These are phyloP conservation scores for Chaetothyriales sp. DNA, from an alignment of 2,329 filamentous ascomycete genomes.

Conservation along the genomic window DNA sequence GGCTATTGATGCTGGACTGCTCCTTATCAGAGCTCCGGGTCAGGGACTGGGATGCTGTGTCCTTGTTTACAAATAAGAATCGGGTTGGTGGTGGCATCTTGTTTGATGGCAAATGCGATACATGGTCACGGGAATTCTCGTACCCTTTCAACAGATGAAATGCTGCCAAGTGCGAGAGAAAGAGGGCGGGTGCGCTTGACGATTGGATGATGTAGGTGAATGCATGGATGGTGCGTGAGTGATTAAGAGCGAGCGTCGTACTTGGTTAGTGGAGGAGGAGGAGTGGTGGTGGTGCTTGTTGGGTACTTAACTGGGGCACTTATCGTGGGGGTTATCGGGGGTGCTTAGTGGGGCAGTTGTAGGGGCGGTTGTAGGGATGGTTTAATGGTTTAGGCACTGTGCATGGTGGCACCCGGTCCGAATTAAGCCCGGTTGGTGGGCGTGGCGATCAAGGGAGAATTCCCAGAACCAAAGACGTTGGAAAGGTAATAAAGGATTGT, in stretches of 20 bases:
- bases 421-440: background rate
- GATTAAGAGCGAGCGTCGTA: background rate
- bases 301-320: too few species aligned
- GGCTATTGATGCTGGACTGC: conserved; percentile 7
- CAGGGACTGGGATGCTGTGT: conserved; percentile 4
- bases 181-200: background rate
- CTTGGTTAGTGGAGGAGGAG: background rate
- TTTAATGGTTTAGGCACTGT: too few species aligned
- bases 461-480: background rate
- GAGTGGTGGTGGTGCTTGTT: too few species aligned
- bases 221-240: background rate
- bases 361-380: too few species aligned
- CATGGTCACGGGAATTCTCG: background rate
- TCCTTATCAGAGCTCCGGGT: conserved; percentile 5
- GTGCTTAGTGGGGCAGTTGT: too few species aligned
- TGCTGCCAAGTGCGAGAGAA: background rate
- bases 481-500: background rate
- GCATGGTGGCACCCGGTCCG: background rate
- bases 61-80: conserved; percentile 8
- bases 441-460: background rate
- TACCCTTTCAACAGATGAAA: background rate
- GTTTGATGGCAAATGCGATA: background rate
- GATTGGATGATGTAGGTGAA: background rate
- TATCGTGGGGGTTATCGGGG: too few species aligned
- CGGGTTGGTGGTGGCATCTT: conserved; percentile 1